These are phyloP conservation scores for Brassica napus DNA, from an alignment of 345 rosid species.

Conservation along the genomic window DNA sequence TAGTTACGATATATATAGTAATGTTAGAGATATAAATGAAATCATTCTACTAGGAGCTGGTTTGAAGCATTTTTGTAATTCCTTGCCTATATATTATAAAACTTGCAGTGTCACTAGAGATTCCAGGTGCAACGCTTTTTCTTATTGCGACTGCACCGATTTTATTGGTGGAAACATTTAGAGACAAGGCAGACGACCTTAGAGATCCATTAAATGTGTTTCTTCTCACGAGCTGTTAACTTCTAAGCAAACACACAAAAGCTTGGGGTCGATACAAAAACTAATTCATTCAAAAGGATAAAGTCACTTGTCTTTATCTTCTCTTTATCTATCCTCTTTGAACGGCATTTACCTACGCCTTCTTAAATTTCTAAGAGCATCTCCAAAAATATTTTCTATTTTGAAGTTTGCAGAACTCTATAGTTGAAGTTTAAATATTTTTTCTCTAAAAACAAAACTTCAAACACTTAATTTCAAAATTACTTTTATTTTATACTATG, in stretches of 20 bases:
- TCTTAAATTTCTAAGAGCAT: background rate
- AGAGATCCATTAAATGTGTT: constrained; percentile 36
- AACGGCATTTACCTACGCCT: background rate
- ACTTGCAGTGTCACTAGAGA: constrained; percentile 58
- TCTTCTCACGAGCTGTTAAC: constrained; percentile 52
- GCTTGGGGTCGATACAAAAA: constrained; percentile 82
- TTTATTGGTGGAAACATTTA: constrained; percentile 47
- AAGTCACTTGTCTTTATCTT: constrained; percentile 48
- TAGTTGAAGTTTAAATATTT: no score
- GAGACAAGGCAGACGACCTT: constrained; percentile 25
- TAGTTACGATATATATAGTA: background rate
- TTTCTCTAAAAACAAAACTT: no score
- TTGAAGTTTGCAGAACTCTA: no score
- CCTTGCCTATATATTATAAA: background rate
- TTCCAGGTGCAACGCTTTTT: constrained; percentile 61
- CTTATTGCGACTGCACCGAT: constrained; percentile 61
- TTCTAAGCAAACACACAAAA: constrained; percentile 64
- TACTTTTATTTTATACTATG: no score
- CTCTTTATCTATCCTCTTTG: background rate
- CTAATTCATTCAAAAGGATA: constrained; percentile 48
- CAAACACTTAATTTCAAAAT: no score
- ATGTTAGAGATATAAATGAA: background rate
- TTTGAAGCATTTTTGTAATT: background rate
- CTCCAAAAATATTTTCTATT: no score
- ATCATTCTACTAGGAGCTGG: background rate